Evolutionary conservation across 352 stramenopile genomes (phyloP).

Genomic region (Globisporangium perplexum): DNA sequence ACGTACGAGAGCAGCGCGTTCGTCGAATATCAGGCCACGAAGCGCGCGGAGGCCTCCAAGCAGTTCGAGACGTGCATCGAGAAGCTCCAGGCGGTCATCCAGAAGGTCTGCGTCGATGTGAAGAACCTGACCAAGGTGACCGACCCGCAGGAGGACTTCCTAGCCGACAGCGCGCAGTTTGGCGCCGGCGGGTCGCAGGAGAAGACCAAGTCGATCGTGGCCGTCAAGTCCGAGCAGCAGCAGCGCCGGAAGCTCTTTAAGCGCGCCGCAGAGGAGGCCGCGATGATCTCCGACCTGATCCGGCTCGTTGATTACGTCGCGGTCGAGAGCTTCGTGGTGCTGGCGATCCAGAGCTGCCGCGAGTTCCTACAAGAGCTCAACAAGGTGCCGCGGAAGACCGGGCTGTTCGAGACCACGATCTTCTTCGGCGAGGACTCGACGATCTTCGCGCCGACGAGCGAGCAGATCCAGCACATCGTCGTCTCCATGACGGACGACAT

Average conservation of each 20-base stretch:
- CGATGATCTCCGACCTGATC: constrained; percentile 92
- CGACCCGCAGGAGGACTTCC: constrained; percentile 56
- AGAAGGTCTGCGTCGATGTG: constrained; percentile 88
- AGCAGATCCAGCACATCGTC: constrained; percentile 88
- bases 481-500: constrained; percentile 87
- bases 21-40: constrained; percentile 86
- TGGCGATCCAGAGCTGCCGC: constrained; percentile 79
- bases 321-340: constrained; percentile 86
- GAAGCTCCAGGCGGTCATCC: constrained; percentile 86
- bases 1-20: constrained; percentile 87
- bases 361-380: constrained; percentile 88
- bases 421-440: constrained; percentile 81
- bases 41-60: constrained; percentile 83
- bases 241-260: constrained; percentile 79
- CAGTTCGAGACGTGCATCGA: constrained; percentile 90
- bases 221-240: constrained; percentile 87
- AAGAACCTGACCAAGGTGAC: constrained; percentile 79
- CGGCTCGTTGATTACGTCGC: constrained; percentile 91
- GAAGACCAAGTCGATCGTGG: constrained; percentile 92
- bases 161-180: constrained; percentile 33
- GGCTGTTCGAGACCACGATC: constrained; percentile 93
- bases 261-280: constrained; percentile 80
- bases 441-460: constrained; percentile 80
- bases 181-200: constrained; percentile 33
- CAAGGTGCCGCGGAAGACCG: constrained; percentile 81